Conservation (phyloP, 2,329 filamentous ascomycete genomes). For the Alternaria arborescens region DNA sequence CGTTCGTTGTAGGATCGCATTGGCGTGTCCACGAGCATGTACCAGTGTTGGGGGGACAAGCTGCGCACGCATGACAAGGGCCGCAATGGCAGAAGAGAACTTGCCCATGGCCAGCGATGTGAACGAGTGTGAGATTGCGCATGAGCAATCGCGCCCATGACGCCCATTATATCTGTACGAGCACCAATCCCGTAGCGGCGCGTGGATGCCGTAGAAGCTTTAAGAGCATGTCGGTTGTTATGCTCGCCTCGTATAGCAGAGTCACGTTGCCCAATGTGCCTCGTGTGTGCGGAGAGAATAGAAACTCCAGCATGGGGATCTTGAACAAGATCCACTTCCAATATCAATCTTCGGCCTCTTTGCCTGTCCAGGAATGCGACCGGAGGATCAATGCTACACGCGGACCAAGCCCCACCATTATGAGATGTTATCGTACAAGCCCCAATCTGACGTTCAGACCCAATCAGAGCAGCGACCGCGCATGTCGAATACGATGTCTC, state of each 20-base stretch:
- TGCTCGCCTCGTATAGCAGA: constrained; percentile 10
- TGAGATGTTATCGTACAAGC: background rate
- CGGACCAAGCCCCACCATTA: background rate
- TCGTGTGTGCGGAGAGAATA: background rate
- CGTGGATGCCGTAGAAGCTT: background rate
- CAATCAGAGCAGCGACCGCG: background rate
- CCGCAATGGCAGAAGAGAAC: constrained; percentile 6
- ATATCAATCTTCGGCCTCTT: constrained; percentile 8
- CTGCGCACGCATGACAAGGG: constrained; percentile 11
- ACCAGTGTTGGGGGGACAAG: background rate
- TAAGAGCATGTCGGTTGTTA: background rate
- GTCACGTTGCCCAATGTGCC: constrained; percentile 3
- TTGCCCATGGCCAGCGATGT: background rate
- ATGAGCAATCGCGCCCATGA: background rate
- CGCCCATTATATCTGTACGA: constrained; percentile 7
- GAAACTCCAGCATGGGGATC: constrained; percentile 8
- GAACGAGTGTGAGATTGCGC: background rate
- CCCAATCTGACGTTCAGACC: background rate
- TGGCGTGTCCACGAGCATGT: background rate
- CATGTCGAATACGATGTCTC: background rate
- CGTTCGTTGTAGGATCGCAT: constrained; percentile 2
- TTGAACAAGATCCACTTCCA: constrained; percentile 8
- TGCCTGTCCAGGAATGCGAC: background rate
- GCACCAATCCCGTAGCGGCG: constrained; percentile 7
- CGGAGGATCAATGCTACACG: background rate